These are phyloP conservation scores for Stellera chamaejasme DNA, from an alignment of 345 rosid species.

Conservation along the genomic window DNA sequence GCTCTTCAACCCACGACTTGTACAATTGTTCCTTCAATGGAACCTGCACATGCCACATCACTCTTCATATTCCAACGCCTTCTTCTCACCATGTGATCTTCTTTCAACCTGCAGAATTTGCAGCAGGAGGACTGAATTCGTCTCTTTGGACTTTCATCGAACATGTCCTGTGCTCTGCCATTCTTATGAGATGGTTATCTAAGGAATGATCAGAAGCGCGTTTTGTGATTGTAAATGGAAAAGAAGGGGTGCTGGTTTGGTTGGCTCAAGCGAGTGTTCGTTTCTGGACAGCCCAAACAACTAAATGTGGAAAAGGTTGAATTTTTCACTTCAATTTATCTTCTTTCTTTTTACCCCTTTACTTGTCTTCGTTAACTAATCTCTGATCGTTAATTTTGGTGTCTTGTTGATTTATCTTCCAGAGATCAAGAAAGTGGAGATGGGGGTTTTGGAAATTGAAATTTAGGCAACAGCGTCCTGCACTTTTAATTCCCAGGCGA, in stretches of 20 bases:
- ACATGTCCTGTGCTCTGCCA: no score
- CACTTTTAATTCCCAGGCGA: slow-evolving; percentile 28
- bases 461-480: slow-evolving; percentile 41
- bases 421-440: slow-evolving; percentile 50
- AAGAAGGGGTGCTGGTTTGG: slow-evolving; percentile 53
- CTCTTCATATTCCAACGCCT: neutral
- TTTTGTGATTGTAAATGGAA: slow-evolving; percentile 40
- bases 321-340: neutral
- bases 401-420: neutral
- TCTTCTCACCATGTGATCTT: slow-evolving; percentile 1
- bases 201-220: slow-evolving; percentile 19
- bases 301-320: slow-evolving; percentile 49
- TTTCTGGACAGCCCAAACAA: slow-evolving; percentile 32
- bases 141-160: neutral
- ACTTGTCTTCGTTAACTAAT: neutral
- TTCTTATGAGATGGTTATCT: slow-evolving; percentile 4
- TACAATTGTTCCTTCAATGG: neutral
- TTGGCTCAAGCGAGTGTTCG: slow-evolving; percentile 52
- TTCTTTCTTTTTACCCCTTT: neutral
- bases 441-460: slow-evolving; percentile 46
- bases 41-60: slow-evolving; percentile 18
- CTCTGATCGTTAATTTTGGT: neutral
- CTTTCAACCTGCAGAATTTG: neutral
- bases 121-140: no score
- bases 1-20: slow-evolving; percentile 10